phyloP scores from a whole-genome alignment of 148 eudicot species.

The Camellia lanceoleosa region DNA sequence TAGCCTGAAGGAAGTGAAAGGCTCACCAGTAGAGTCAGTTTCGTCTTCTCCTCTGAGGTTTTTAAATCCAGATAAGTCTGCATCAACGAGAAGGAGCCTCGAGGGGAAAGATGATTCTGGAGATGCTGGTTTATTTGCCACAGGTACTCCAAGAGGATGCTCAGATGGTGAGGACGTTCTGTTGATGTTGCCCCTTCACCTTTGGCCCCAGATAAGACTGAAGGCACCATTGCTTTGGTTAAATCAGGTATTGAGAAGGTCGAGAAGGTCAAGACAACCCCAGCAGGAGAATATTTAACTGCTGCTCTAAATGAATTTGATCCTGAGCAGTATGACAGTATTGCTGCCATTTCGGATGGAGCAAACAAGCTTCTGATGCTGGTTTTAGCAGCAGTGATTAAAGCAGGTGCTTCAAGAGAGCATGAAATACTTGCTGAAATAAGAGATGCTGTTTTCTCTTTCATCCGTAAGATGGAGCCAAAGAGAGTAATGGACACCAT shows the following conservation, averaged over 20 bases:
- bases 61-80: too few relatives aligned
- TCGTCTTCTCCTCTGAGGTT: too few relatives aligned
- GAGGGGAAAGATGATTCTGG: too few relatives aligned
- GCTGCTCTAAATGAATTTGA: slow-evolving; percentile 92
- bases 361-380: slow-evolving; percentile 98
- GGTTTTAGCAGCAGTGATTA: slow-evolving; percentile 98
- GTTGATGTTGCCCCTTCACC: slow-evolving; percentile 46
- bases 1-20: too few relatives aligned
- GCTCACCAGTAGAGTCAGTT: too few relatives aligned
- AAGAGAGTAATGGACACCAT: slow-evolving; percentile 98
- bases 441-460: slow-evolving; percentile 91
- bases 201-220: slow-evolving; percentile 47
- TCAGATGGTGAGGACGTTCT: slow-evolving; percentile 47
- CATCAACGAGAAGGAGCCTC: too few relatives aligned
- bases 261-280: slow-evolving; percentile 82
- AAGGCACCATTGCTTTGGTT: slow-evolving; percentile 69
- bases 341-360: slow-evolving; percentile 97
- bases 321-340: slow-evolving; percentile 85
- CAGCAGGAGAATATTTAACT: slow-evolving; percentile 98
- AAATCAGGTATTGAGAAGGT: slow-evolving; percentile 65
- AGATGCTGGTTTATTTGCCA: too few relatives aligned
- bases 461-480: slow-evolving; percentile 97
- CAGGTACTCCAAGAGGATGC: too few relatives aligned
- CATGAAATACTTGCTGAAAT: slow-evolving; percentile 99
- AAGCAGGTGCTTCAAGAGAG: slow-evolving; percentile 99